These are phyloP conservation scores for Barnettozyma pratensis DNA, from an alignment of 805 yeast genomes.

Conservation along the genomic window DNA sequence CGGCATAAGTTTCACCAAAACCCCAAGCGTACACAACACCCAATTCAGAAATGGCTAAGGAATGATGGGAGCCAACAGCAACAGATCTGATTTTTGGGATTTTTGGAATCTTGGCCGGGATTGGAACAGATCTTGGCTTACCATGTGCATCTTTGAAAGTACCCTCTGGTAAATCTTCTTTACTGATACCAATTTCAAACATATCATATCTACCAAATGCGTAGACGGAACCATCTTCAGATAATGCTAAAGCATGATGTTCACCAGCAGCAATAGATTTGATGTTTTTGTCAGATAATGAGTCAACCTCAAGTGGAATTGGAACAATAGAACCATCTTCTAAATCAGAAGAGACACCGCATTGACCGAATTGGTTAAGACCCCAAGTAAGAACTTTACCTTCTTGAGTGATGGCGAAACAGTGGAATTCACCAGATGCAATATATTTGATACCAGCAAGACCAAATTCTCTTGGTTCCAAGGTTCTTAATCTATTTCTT, in stretches of 20 bases:
- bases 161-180: constrained; percentile 59
- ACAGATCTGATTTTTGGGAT: constrained; percentile 55
- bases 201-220: constrained; percentile 91
- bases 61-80: constrained; percentile 90
- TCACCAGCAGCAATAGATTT: constrained; percentile 82
- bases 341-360: constrained; percentile 73
- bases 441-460: constrained; percentile 71
- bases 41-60: constrained; percentile 75
- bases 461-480: constrained; percentile 82
- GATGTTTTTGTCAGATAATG: constrained; percentile 54
- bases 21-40: constrained; percentile 97
- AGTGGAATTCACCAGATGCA: constrained; percentile 93
- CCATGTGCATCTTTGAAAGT: constrained; percentile 78
- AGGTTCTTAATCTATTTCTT: constrained; percentile 65
- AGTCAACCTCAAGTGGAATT: constrained; percentile 69
- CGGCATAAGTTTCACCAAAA: constrained; percentile 93
- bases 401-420: constrained; percentile 79
- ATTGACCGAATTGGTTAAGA: constrained; percentile 92
- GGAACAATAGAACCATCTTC: constrained; percentile 83
- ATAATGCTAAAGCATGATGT: constrained; percentile 82
- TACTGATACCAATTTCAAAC: constrained; percentile 83
- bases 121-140: constrained; percentile 77
- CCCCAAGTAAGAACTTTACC: constrained; percentile 89
- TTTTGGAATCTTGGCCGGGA: constrained; percentile 63
- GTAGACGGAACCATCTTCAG: constrained; percentile 67